These are phyloP conservation scores for Takashimella koratensis DNA, from an alignment of 1,284 basidiomycete species.

Conservation along the genomic window DNA sequence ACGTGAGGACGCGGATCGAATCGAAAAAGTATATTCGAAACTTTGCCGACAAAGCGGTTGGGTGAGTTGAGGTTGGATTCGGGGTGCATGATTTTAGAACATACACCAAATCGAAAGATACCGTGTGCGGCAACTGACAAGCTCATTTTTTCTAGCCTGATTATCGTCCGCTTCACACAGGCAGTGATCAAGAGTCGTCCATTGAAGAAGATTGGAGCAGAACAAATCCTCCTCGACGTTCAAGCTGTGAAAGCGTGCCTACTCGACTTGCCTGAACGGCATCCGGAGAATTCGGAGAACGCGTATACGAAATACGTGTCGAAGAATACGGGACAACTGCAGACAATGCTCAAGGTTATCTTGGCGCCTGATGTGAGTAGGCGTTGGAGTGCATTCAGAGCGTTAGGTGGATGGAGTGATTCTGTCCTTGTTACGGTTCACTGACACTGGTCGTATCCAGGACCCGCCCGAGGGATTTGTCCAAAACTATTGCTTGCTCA, in stretches of 20 bases:
- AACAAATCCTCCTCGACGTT: constrained; percentile 89
- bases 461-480: constrained; percentile 91
- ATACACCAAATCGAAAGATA: too few relatives aligned
- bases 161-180: constrained; percentile 80
- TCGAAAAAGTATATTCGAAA: constrained; percentile 90
- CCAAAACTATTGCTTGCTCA: constrained; percentile 84
- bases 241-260: constrained; percentile 79
- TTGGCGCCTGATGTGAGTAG: constrained; percentile 75
- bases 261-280: constrained; percentile 63
- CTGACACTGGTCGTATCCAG: too few relatives aligned
- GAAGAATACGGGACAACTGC: constrained; percentile 73
- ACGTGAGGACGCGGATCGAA: constrained; percentile 59
- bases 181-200: constrained; percentile 82
- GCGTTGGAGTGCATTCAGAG: too few relatives aligned
- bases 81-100: neutral
- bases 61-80: constrained; percentile 53
- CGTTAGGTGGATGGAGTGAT: too few relatives aligned
- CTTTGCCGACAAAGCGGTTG: constrained; percentile 84
- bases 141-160: constrained; percentile 55
- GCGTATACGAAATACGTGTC: constrained; percentile 71
- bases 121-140: too few relatives aligned
- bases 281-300: constrained; percentile 37
- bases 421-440: too few relatives aligned
- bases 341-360: constrained; percentile 89
- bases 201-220: constrained; percentile 82